Conservation (phyloP, 2,329 filamentous ascomycete genomes). For the Penicillium sp. region DNA sequence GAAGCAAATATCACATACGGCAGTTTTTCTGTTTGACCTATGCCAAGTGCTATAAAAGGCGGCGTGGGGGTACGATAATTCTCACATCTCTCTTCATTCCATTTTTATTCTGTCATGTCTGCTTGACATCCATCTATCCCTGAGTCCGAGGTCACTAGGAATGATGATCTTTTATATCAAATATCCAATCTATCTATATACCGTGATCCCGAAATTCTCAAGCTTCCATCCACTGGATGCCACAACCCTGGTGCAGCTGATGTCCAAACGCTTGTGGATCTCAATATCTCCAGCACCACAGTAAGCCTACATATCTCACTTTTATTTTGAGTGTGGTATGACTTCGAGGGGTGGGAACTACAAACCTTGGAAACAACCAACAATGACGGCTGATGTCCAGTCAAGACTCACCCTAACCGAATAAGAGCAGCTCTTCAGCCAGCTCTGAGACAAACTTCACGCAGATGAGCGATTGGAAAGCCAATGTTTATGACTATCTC, state of each 20-base stretch:
- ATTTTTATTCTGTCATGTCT: neutral
- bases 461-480: no score
- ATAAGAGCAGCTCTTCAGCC: no score
- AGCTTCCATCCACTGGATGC: neutral
- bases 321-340: neutral
- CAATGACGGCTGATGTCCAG: no score
- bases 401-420: no score
- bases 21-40: neutral
- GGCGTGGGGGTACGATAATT: neutral
- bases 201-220: neutral
- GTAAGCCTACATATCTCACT: no score
- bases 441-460: no score
- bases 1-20: neutral
- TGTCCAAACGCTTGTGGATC: neutral
- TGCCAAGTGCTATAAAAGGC: neutral
- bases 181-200: neutral
- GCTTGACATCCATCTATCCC: neutral
- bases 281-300: neutral
- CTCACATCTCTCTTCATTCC: no score
- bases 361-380: neutral
- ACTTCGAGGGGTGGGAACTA: neutral
- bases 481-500: no score
- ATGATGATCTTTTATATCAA: neutral
- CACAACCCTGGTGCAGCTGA: neutral
- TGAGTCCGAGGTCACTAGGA: neutral